Base-by-base conservation (phyloP, 169 alveolate species). In the Plasmodium gallinaceum region DNA sequence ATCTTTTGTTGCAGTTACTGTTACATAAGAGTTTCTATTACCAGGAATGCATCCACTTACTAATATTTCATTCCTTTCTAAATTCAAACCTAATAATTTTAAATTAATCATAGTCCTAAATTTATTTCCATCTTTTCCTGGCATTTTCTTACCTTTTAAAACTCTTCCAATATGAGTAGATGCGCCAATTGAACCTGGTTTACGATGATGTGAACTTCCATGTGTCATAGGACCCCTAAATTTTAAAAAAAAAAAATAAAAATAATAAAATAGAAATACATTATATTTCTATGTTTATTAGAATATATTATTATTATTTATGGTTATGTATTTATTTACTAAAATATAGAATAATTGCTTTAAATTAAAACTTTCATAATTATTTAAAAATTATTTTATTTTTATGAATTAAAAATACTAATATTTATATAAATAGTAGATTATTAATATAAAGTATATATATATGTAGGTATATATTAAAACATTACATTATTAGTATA, bases 11-110 rank as follows among this genome's bases (percentile, higher is more conserved):
- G 98, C 97, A 45, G 93, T 92, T 16, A 97, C 95, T 42, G 96
- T 91, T 7, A 97, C 97, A 86, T 94, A 90, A 51, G 96, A 88
- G 16, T 97, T 97, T 68, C 95, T 80, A 43, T 96, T 88, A n/a
- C 99, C 99, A 8, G 99, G 98, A 46, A 97, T 98, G 16, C 95
- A 86, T 0, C 99, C 99, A 88, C 94, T 96, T 14, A 98, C 94
- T 76, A 95, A 93, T 62, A 98, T 88, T 32, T 97, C 92, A 45
- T 96, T 94, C 64, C 97, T 94, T 73, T 93, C 98, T 46, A 95
- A 96, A 94, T 98, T 98, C 22, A 98, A 88, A 20, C 98, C 98
- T 26, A 97, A 93, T 20, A 98, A 95, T 88, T 93, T 92, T 42
- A 96, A 71, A 46, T 90, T 94, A 4, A 95, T 74, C 88, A 94